Conservation (phyloP, 1,139 yeast genomes). For the Eremothecium coryli region DNA sequence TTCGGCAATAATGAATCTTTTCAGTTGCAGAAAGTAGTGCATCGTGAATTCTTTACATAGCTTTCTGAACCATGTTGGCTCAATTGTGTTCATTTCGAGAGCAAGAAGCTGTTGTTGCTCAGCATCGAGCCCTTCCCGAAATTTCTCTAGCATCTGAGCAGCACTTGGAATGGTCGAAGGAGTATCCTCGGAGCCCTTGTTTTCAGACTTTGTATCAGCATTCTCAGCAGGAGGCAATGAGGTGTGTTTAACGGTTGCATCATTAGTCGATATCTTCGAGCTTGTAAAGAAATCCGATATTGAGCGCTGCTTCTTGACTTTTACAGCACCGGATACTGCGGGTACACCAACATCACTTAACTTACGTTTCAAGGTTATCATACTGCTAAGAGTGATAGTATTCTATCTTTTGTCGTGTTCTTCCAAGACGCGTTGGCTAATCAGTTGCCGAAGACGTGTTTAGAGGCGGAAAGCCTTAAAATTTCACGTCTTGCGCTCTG, state of each 20-base stretch:
- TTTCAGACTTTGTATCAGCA: not conserved
- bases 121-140: slow-evolving; percentile 45
- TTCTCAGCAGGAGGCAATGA: too few relatives aligned
- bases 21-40: slow-evolving; percentile 74
- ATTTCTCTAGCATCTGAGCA: slow-evolving; percentile 26
- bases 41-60: slow-evolving; percentile 67
- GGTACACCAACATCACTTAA: not conserved
- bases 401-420: too few relatives aligned
- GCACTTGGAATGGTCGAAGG: not conserved
- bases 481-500: too few relatives aligned
- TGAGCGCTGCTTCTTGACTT: slow-evolving; percentile 8
- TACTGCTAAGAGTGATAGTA: too few relatives aligned
- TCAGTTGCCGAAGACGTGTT: too few relatives aligned
- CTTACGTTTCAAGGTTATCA: not conserved
- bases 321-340: not conserved
- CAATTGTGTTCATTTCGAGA: slow-evolving; percentile 62
- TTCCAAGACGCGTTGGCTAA: too few relatives aligned
- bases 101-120: slow-evolving; percentile 49
- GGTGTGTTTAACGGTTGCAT: too few relatives aligned
- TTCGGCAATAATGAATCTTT: slow-evolving; percentile 30
- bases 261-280: too few relatives aligned
- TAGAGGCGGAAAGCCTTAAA: too few relatives aligned
- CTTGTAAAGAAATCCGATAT: slow-evolving; percentile 8
- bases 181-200: not conserved
- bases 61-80: slow-evolving; percentile 67